phyloP scores from a whole-genome alignment of 208 protist genomes.

The Porcisia deanei region DNA sequence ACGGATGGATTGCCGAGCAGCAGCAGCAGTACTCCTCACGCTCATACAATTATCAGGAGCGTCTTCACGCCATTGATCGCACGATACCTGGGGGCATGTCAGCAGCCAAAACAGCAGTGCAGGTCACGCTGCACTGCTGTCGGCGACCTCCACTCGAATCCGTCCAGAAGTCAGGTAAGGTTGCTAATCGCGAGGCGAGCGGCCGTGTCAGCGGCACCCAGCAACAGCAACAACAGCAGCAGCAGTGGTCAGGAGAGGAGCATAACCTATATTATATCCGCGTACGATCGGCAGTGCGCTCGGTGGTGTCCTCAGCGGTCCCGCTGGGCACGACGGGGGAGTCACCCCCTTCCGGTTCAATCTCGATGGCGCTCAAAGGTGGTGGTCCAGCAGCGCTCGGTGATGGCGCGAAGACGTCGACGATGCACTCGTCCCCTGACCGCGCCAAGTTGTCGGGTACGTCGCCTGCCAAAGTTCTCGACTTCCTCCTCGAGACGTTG shows the following conservation, averaged over 20 bases:
- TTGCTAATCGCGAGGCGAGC: not conserved
- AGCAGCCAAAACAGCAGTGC: slow-evolving; percentile 36
- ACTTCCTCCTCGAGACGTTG: slow-evolving; percentile 25
- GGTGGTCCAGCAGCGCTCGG: not conserved
- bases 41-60: slow-evolving; percentile 67
- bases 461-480: slow-evolving; percentile 14
- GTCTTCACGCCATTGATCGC: slow-evolving; percentile 65
- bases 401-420: not conserved
- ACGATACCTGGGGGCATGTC: slow-evolving; percentile 32
- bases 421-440: not conserved
- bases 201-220: not conserved
- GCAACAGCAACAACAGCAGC: not conserved
- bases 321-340: slow-evolving; percentile 18
- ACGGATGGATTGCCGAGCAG: slow-evolving; percentile 45
- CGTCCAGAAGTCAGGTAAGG: not conserved
- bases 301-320: slow-evolving; percentile 19
- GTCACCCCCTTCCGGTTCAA: not conserved
- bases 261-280: slow-evolving; percentile 19
- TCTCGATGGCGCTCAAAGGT: not conserved
- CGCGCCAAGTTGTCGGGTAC: not conserved
- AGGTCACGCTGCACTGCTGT: slow-evolving; percentile 55
- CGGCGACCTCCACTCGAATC: slow-evolving; percentile 33
- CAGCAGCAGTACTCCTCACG: slow-evolving; percentile 38
- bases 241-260: not conserved
- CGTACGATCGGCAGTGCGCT: slow-evolving; percentile 12